Base-by-base conservation (phyloP, 78 protist species). In the Dictyostelium purpureum region DNA sequence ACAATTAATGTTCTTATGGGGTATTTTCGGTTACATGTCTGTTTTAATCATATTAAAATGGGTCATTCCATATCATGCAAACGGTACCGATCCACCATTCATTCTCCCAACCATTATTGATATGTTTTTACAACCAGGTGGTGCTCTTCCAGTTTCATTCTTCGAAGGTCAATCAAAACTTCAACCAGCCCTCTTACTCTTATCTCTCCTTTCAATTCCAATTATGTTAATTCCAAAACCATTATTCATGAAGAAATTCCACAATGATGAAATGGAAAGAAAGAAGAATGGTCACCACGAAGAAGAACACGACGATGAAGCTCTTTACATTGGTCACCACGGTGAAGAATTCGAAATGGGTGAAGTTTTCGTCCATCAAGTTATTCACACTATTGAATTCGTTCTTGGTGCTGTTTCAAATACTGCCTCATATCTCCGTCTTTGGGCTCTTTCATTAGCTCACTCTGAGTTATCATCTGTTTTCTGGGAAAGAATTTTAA, bases 351-450 rank as follows among this genome's bases (percentile, higher is more conserved):
- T 94, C 78, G 97, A 94, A 43, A 96, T 97, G n/a, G 96, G 97
- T 28, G 99, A 98, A 59, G 85, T 96, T 2, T 83, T 94, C 49
- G 66, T 94, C n/a, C 90, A 99, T 88, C 96, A 97, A 93, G 52
- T 94, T 61, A 99, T 99, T 81, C 99, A 99, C 95, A 98, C 99
- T 38, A 99, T 99, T 66, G 99, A 99, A 94, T 99, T 91, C 52
- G 96, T 97, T 18, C 97, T 99, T 45, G 99, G 99, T 21, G 89
- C 96, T 38, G 90, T 99, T 37, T 99, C 99, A 51, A 98, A 99
- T 96, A 99, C 99, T 10, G 99, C 99, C 31, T 99, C 99, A 6
- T 99, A 99, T 89, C 98, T 99, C 43, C 98, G 99, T 21, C 99
- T 99, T 31, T 99, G 99, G 99, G 99, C 99, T 9, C 97, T 99